A percentile compares a stretch with the other conserved stretches of the same genome.
Conservation (phyloP, 2,329 filamentous ascomycete species). For the Exutisphaerella laricina region DNA sequence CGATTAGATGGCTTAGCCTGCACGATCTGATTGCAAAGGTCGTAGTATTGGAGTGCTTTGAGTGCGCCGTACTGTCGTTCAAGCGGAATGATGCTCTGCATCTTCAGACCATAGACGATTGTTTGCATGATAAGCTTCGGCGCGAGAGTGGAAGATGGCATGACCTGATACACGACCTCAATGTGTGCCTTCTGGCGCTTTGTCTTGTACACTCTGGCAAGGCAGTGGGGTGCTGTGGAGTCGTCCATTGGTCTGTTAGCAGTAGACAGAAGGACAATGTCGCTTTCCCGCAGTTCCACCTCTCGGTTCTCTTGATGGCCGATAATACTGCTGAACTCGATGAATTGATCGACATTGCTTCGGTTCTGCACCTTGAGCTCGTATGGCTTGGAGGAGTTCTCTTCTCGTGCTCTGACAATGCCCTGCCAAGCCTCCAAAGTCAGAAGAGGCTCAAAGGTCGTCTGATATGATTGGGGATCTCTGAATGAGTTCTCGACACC, state of each 20-base stretch:
- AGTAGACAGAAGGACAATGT: conserved; percentile 81
- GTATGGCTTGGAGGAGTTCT: conserved; percentile 72
- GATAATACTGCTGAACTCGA: conserved; percentile 85
- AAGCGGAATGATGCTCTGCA: conserved; percentile 88
- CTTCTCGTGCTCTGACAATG: conserved; percentile 84
- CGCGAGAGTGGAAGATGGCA: conserved; percentile 43
- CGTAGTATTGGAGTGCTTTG: conserved; percentile 88
- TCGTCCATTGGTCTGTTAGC: conserved; percentile 63
- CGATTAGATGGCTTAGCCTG: conserved; percentile 85
- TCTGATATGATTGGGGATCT: conserved; percentile 73
- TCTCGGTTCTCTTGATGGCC: conserved; percentile 65
- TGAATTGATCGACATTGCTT: conserved; percentile 83
- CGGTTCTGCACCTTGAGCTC: conserved; percentile 84
- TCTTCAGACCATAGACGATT: conserved; percentile 68
- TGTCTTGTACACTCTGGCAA: conserved; percentile 75
- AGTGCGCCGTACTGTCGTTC: conserved; percentile 93
- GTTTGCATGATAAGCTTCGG: conserved; percentile 58
- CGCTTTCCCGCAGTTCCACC: conserved; percentile 69
- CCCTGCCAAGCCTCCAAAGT: conserved; percentile 94
- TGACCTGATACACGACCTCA: conserved; percentile 81
- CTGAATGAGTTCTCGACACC: conserved; percentile 72
- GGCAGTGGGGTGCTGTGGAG: conserved; percentile 65
- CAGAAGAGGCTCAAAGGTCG: conserved; percentile 83
- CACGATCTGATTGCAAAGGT: conserved; percentile 87
- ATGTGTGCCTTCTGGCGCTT: conserved; percentile 74